Evolutionary conservation across 345 rosid genomes (phyloP).

Genomic region (Eucalyptus globulus): DNA sequence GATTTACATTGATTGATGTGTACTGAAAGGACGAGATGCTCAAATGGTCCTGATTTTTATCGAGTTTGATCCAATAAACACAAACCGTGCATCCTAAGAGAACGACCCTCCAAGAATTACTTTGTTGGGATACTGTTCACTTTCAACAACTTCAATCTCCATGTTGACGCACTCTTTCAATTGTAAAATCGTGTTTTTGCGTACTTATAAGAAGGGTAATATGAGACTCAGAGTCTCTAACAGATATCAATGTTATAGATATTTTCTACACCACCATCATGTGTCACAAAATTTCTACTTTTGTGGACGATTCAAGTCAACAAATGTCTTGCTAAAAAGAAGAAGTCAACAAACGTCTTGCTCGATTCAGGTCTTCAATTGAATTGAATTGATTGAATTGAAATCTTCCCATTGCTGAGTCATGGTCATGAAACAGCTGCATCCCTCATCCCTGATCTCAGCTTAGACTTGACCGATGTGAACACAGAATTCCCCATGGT

Average conservation of each 20-base stretch:
- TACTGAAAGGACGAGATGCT: not conserved
- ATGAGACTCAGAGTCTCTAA: not conserved
- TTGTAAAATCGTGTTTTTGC: not conserved
- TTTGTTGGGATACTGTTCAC: not conserved
- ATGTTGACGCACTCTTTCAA: not conserved
- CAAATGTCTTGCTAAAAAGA: not conserved
- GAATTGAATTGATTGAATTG: not conserved
- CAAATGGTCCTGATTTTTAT: not conserved
- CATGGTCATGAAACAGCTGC: not conserved
- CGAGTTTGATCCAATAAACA: not conserved
- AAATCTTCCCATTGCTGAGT: not conserved
- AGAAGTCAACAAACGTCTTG: not conserved
- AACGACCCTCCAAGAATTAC: not conserved
- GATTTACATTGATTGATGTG: not conserved
- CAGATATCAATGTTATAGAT: not conserved
- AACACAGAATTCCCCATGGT: not conserved
- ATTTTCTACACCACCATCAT: not conserved
- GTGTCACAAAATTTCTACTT: not conserved
- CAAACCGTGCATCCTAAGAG: not conserved
- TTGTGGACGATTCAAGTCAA: not conserved
- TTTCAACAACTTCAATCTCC: not conserved
- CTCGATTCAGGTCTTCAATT: not conserved
- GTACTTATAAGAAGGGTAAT: not conserved
- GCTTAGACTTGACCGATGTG: not conserved
- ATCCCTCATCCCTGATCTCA: not conserved